Evolutionary conservation across 192 early-diverging fungal genomes (phyloP), one percentile per base, ranked within the genome.

Genomic region (Funneliformis mosseae): DNA sequence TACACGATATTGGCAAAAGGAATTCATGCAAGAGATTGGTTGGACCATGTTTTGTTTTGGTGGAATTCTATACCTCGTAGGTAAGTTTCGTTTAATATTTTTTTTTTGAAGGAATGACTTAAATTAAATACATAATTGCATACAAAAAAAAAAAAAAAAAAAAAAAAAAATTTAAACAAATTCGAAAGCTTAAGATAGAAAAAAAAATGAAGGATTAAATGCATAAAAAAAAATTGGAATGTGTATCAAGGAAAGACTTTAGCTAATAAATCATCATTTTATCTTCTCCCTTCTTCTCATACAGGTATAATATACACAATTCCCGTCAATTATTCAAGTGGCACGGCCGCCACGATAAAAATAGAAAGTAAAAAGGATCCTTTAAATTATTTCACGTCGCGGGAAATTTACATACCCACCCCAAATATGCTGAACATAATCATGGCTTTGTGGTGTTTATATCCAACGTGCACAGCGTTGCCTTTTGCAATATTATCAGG

Each of bases 291-390:
- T 45, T 33, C 48, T n/a, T 67, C 42, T 9, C 33, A 33, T 63
- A 23, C n/a, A 77, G 77, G 77, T n/a, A 79, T 79, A 8, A 79
- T 79, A 28, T 79, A 79, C 59, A 79, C 78, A 8, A 79, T 79
- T 59, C 78, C 78, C 0, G 78, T 59, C 3, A 79, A 61, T 61
- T 79, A 79, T 27, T 59, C 78, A 2, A 12, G 38, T 33, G 64
- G 67, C 25, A 46, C 4, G 25, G 14, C 8, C 0, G 43, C 41
- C 0, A 70, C 46, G 1, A 10, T 79, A 12, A 61, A 41, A 9
- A 59, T 41, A 12, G 42, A 23, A 70, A 46, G 16, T 8, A 62
- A 50, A 50, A 60, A 23, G 42, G 25, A 42, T 25, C 5, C 60
- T 28, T 23, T 68, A 45, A 70, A 45, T 25, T 21, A 42, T 62